Percentiles rank a stretch among this genome's conserved stretches.
These are phyloP conservation scores for Suhomyces atakaporum DNA, from an alignment of 1,139 yeast species.

Conservation along the genomic window DNA sequence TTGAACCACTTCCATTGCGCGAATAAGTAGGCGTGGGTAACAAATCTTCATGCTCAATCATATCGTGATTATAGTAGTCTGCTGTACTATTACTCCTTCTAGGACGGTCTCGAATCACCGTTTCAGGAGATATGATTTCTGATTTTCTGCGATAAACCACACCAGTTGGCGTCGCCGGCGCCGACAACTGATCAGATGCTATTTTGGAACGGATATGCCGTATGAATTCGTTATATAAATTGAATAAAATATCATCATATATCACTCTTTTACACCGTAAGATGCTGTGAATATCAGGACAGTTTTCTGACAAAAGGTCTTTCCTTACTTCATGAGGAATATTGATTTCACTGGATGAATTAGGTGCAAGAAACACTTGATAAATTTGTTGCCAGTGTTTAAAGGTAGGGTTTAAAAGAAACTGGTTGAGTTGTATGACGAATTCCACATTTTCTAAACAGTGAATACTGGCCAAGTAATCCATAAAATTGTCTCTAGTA, in stretches of 20 bases:
- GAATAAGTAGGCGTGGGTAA: slow-evolving; percentile 7
- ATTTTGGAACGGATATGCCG: slow-evolving; percentile 11
- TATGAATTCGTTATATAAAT: slow-evolving; percentile 37
- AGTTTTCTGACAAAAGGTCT: slow-evolving; percentile 14
- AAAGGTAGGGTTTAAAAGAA: slow-evolving; percentile 18
- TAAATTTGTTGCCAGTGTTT: slow-evolving; percentile 30
- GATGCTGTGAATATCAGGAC: slow-evolving; percentile 18
- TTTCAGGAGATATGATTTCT: slow-evolving; percentile 15
- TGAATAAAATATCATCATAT: slow-evolving; percentile 34
- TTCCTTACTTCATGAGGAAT: slow-evolving; percentile 28
- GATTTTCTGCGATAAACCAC: slow-evolving; percentile 14
- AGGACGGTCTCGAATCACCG: slow-evolving; percentile 4
- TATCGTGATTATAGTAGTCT: slow-evolving; percentile 6
- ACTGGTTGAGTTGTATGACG: slow-evolving; percentile 31
- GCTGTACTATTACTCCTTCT: slow-evolving; percentile 7
- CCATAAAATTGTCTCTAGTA: slow-evolving; percentile 23
- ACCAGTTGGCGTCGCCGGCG: slow-evolving; percentile 7
- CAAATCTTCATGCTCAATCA: slow-evolving; percentile 6
- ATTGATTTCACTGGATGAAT: slow-evolving; percentile 38
- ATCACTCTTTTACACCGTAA: slow-evolving; percentile 26
- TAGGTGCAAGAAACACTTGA: slow-evolving; percentile 27
- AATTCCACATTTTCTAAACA: slow-evolving; percentile 43
- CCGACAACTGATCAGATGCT: slow-evolving; percentile 7
- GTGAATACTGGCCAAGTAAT: slow-evolving; percentile 31
- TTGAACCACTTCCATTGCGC: slow-evolving; percentile 14